Evolutionary conservation across 2,329 filamentous ascomycete genomes (phyloP), one percentile per base, ranked within the genome.

Genomic region (Acrodontium crateriforme): DNA sequence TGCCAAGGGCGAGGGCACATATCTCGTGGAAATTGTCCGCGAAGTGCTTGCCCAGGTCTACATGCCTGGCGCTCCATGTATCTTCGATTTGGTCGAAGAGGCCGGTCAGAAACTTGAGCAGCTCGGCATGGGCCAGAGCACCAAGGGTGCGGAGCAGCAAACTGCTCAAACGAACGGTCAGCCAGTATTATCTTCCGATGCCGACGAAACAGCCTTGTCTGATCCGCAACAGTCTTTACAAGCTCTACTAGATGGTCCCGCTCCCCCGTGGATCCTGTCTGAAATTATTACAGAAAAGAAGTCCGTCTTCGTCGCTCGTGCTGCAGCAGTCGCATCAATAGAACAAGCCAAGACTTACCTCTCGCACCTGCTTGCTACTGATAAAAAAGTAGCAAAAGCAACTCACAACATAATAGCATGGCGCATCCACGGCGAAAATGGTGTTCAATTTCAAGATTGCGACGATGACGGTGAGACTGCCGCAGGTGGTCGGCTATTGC

Each of bases 341-440:
- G 60, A 65, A 1, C 70, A 89, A 53, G 87, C 85, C 2, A 70
- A 72, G 32, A 55, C 60, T 2, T 85, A 71, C 46, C 58, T 95
- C 1, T 63, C 71, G 23, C 75, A 91, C 51, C 66, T 98, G 1
- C 65, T 94, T 6, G 68, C 75, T 4, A 79, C 74, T 6, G 84
- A 95, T 55, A 84, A 79, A 56, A 83, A 80, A 42, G 76, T 83
- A 18, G 76, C 83, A n/a, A 63, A 68, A 25, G 89, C 89, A 4
- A 84, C 87, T 35, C 89, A 98, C 54, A 95, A 95, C 53, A 94
- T 98, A 49, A 85, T 78, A 12, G 87, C 87, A 2, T 95, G 84
- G 81, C 71, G 89, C 8, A 85, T 95, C 30, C 71, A 69, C 16
- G 71, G 69, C 0, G 44, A 55, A 0, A 58, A 60, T 4, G 65